phyloP scores from a whole-genome alignment of 2,329 filamentous ascomycete genomes.

The Epichloe typhina region DNA sequence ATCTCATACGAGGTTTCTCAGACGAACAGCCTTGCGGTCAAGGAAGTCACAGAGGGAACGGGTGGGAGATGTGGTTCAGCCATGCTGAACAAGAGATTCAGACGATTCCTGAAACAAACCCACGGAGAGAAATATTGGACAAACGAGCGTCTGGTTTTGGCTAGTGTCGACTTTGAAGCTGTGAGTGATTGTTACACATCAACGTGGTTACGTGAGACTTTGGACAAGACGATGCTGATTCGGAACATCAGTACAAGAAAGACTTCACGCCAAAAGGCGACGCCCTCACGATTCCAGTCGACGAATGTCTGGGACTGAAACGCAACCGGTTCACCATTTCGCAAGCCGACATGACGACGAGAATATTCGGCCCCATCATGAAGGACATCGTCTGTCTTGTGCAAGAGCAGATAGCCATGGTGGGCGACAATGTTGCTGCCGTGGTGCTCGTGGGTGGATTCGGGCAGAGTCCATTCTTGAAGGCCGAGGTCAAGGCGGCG shows the following conservation, averaged over 20 bases:
- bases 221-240: no score
- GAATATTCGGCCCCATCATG: conserved; percentile 28
- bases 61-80: conserved; percentile 37
- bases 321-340: conserved; percentile 20
- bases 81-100: conserved; percentile 35
- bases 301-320: conserved; percentile 19
- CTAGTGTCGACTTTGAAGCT: conserved; percentile 30
- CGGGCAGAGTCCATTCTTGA: conserved; percentile 31
- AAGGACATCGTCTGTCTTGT: conserved; percentile 30
- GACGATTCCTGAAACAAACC: conserved; percentile 27
- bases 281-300: conserved; percentile 22
- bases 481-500: conserved; percentile 24
- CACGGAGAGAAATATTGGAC: conserved; percentile 30
- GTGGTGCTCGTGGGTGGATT: conserved; percentile 37
- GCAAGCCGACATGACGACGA: conserved; percentile 53
- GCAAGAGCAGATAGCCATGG: conserved; percentile 26
- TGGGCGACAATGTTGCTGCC: conserved; percentile 20
- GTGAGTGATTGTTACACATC: conserved; percentile 14
- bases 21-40: conserved; percentile 29
- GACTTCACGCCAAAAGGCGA: conserved; percentile 23
- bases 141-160: conserved; percentile 26
- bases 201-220: neutral
- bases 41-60: conserved; percentile 34
- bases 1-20: conserved; percentile 37
- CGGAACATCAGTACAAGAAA: conserved; percentile 21